Base-by-base conservation (phyloP, 148 eudicot genomes). In the Dianthus caryophyllus region DNA sequence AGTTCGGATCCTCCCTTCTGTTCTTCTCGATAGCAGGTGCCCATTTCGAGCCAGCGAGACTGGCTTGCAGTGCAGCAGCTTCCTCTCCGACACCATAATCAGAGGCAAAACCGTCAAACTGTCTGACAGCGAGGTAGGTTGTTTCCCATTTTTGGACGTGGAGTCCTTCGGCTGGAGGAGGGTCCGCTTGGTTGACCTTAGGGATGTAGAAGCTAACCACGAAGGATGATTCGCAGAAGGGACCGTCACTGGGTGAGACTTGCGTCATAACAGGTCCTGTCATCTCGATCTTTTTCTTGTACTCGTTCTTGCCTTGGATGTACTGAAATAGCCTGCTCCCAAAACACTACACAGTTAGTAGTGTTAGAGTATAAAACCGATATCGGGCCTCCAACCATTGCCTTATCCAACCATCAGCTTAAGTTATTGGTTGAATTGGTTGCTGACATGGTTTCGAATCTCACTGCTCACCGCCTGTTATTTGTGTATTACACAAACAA, bases 261-360 rank as follows among this genome's bases (percentile, higher is more conserved):
- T 88, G 81, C 25, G 82, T 82, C 39, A 92, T 71, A 52, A 92
- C 97, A 11, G 97, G 97, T 48, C 81, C 90, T 41, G 97, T 92
- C 97, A 92, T 92, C 50, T 88, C 96, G 52, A 92, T 89, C 64
- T 76, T 76, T 71, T 82, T 44, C 11, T 77, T 25, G 55, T 83
- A 71, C 27, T 67, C 71, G 74, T 92, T 92, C 27, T 81, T 76
- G 27, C 97, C 97, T 71, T 85, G 89, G 49, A 92, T 92, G 64
- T 92, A 92, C 9, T 82, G 69, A 44, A 85, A 92, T 63, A 92
- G 72, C 90, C 97, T 92, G 74, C 29, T 21, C 17, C 54, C 48
- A 15, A 63, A n/a, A 9, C 26, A 47, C n/a, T n/a, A n/a, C n/a
- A n/a, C n/a, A n/a, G n/a, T n/a, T n/a, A n/a, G n/a, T n/a, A n/a